Conservation (phyloP, 192 early-diverging fungal genomes). For the Lobosporangium transversale region DNA sequence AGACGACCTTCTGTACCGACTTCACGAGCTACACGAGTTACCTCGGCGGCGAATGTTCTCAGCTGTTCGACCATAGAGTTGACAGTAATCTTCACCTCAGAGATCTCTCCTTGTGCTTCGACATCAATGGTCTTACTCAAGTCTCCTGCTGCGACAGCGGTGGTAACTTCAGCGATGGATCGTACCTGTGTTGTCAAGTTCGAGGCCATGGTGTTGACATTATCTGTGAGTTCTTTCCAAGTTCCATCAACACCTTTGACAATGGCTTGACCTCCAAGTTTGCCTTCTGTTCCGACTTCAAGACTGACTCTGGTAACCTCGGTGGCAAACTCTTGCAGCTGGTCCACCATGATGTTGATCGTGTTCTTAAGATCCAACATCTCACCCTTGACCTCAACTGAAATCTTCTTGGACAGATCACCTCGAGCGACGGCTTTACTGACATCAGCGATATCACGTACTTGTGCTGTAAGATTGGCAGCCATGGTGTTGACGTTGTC, state of each 20-base stretch:
- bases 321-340: constrained; percentile 66
- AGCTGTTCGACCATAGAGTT: constrained; percentile 68
- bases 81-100: constrained; percentile 61
- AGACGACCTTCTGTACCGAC: constrained; percentile 70
- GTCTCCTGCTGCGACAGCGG: constrained; percentile 65
- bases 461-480: constrained; percentile 71
- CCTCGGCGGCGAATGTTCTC: constrained; percentile 66
- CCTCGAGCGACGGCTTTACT: constrained; percentile 71
- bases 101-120: constrained; percentile 61
- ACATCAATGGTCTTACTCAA: constrained; percentile 62
- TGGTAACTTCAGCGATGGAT: constrained; percentile 69
- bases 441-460: constrained; percentile 74
- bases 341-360: constrained; percentile 78
- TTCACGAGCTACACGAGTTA: constrained; percentile 73
- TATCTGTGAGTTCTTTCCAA: constrained; percentile 73
- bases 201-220: constrained; percentile 71
- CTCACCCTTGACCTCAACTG: constrained; percentile 73
- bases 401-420: constrained; percentile 71
- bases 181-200: constrained; percentile 65
- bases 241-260: constrained; percentile 67
- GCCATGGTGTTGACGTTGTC: constrained; percentile 79
- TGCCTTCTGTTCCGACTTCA: constrained; percentile 68
- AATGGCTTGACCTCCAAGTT: constrained; percentile 61
- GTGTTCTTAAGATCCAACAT: constrained; percentile 75
- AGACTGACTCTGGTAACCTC: constrained; percentile 66